Base-by-base conservation (phyloP, 495 filamentous ascomycete species). In the Daldinia grandis region DNA sequence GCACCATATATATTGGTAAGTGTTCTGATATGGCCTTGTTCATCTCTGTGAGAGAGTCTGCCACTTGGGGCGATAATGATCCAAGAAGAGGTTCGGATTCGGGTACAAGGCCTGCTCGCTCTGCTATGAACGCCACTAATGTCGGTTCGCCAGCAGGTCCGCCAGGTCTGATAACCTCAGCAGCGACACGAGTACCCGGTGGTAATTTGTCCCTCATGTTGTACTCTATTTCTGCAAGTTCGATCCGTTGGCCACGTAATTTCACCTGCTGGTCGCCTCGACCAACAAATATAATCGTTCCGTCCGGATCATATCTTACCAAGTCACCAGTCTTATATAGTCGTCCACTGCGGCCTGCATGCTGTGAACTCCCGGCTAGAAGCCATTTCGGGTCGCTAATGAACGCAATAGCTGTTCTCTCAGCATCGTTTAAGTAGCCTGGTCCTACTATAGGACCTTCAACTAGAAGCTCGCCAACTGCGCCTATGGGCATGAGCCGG, bases 291-390 rank as follows among this genome's bases (percentile, higher is more conserved):
- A 82, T 80, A n/a, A 90, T 76, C 0, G 85, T 81, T 5, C 87
- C 86, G n/a, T 87, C 85, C 28, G 83, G 80, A 30, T 84, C 78
- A 62, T 91, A 90, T 28, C 83, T 80, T 7, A 88, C 88, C 30
- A 91, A 71, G 71, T 92, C 89, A 4, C 89, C 89, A 1, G 89
- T 91, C 76, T 89, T 90, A 75, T 93, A 93, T 17, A 92, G 76
- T 53, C 88, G 81, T 5, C 88, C 83, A 5, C 74, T 73, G 4
- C 80, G 81, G 7, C 84, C 85, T 2, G 75, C 31, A 19, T 72
- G 75, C 4, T 74, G 58, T 6, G 72, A 71, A 40, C 82, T 74
- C 4, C 83, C 84, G 1, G 78, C 70, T 10, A 71, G 57, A 2
- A 84, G 74, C 87, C 87, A 91, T 1, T 64, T 63, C 0, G 85